These are phyloP conservation scores for Phialocephala sp. DNA, from an alignment of 2,329 filamentous ascomycete species.

Conservation along the genomic window DNA sequence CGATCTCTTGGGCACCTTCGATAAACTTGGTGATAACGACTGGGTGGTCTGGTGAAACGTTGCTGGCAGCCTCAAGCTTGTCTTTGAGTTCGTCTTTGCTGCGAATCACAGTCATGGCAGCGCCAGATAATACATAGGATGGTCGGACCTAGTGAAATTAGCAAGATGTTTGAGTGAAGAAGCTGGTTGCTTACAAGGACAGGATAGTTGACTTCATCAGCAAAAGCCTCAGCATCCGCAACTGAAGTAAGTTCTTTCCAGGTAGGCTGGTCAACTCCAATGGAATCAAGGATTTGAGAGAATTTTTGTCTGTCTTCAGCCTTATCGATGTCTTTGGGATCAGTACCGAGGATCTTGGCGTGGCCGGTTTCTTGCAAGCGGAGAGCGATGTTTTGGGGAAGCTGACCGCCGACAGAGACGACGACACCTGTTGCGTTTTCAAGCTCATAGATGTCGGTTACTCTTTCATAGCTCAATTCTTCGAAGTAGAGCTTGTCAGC, in stretches of 20 bases:
- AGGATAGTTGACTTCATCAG: conserved; percentile 84
- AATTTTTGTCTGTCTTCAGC: conserved; percentile 99
- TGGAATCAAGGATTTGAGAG: conserved; percentile 94
- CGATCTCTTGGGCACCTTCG: conserved; percentile 93
- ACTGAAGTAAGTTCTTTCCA: conserved; percentile 98
- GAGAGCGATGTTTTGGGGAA: conserved; percentile 96
- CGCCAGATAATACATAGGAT: conserved; percentile 93
- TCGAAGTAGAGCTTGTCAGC: conserved; percentile 96
- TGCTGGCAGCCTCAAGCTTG: conserved; percentile 88
- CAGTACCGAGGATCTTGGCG: conserved; percentile 82
- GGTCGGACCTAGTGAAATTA: too few relatives aligned
- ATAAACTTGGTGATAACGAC: conserved; percentile 99
- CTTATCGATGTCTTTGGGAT: conserved; percentile 95
- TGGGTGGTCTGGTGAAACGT: conserved; percentile 93
- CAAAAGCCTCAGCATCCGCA: conserved; percentile 85
- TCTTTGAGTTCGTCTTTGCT: conserved; percentile 89
- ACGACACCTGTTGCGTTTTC: background rate
- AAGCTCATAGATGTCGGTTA: conserved; percentile 4
- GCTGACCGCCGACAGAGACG: conserved; percentile 60
- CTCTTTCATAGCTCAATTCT: conserved; percentile 84
- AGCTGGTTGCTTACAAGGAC: too few relatives aligned
- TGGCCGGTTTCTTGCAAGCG: conserved; percentile 89
- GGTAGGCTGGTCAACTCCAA: conserved; percentile 93
- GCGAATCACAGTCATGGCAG: conserved; percentile 97
- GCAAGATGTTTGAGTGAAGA: too few relatives aligned